Evolutionary conservation across 148 eudicot species (phyloP), one percentile per base, ranked within the genome.

Genomic region (Vaccinium myrtillus): DNA sequence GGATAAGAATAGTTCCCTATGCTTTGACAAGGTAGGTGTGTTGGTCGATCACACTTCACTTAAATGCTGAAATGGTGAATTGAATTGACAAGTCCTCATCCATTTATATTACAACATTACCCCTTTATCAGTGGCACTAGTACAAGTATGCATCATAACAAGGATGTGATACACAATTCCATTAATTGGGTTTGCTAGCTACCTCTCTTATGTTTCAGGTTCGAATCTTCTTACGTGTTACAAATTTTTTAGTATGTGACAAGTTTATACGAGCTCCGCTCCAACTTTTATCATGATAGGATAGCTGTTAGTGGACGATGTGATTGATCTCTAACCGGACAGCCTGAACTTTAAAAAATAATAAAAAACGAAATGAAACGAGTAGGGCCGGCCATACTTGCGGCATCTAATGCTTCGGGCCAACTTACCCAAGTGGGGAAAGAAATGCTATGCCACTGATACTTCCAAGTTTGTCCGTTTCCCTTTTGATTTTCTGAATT

Each of bases 371-470:
- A 70, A 6, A 25, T 21, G 69, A 63, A n/a, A n/a, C 27, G 10
- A 21, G 27, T 8, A 25, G 21, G 36, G 30, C 21, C 32, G 18
- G 61, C 21, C 32, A n/a, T 65, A 36, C n/a, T 73, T 27, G 11
- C 21, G 9, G 81, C 49, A 79, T 79, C 81, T 79, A 54, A 55
- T 54, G 49, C 67, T 56, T 55, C 2, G 56, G 63, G 39, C 65
- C 65, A 78, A 53, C 61, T 16, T 15, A 56, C 18, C 61, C 61
- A 56, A 43, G 46, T 43, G 46, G 46, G 46, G 6, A 4, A 43
- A 43, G 46, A 5, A 43, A 43, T 43, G 0, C 39, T 43, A 43
- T 43, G 46, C 46, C 46, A 43, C 6, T 43, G 46, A 43, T 1
- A 43, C 46, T 43, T 43, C 46, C 46, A 43, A 43, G 46, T 4